These are phyloP conservation scores for Coffea humblotiana DNA, from an alignment of 305 asterid species.

Conservation along the genomic window DNA sequence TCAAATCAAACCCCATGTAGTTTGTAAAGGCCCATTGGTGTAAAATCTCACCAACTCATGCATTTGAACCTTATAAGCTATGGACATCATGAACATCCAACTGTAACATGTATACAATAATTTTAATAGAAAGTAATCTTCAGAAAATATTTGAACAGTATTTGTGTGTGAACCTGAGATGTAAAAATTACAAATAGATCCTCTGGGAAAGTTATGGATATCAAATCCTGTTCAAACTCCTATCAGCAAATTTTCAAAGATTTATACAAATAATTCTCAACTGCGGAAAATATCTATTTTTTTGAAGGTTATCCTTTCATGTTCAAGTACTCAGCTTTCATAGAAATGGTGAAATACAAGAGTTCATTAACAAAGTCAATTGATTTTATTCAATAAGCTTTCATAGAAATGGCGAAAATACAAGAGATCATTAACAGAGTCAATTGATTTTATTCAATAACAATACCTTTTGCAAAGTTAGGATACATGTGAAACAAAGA, in stretches of 20 bases:
- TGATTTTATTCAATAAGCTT: too few relatives aligned
- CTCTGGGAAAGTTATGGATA: neutral
- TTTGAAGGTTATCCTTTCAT: neutral
- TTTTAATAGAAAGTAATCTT: neutral
- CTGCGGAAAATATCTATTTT: neutral
- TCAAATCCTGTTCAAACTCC: neutral
- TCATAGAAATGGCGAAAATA: too few relatives aligned
- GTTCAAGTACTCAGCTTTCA: neutral
- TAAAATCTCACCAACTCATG: neutral
- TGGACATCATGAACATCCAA: neutral
- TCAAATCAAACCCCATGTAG: neutral
- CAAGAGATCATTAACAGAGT: too few relatives aligned
- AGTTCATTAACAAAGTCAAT: too few relatives aligned
- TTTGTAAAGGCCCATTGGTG: neutral
- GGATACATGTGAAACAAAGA: too few relatives aligned
- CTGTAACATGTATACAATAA: too few relatives aligned
- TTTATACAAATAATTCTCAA: neutral
- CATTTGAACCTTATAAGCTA: neutral
- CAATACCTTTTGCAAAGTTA: too few relatives aligned
- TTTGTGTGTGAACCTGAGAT: neutral
- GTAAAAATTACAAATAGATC: neutral
- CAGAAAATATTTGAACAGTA: neutral
- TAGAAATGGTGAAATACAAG: too few relatives aligned
- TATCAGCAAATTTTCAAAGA: neutral
- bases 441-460: too few relatives aligned